Base-by-base conservation (phyloP, 2,329 filamentous ascomycete species). In the Raffaelea albimanens region DNA sequence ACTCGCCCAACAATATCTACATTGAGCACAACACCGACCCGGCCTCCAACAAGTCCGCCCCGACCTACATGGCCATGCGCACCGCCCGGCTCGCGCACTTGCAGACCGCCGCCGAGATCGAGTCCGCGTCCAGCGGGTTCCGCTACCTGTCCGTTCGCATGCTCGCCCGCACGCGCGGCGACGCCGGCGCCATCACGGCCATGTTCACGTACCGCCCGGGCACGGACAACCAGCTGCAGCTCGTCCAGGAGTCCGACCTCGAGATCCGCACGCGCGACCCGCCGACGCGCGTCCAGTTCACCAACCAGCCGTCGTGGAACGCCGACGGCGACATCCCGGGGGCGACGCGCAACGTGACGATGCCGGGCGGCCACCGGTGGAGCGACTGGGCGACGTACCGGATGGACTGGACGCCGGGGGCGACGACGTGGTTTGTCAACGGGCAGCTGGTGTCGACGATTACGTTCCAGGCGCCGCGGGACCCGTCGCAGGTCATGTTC, bases 331-430 rank as follows among this genome's bases (percentile, higher is more conserved):
- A 72, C 49, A 63, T 71, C 40, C 58, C 66, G 0, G 57, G 61
- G 13, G 67, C 71, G 0, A 71, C 68, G 2, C 56, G 64, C 20
- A 67, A 65, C 45, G 60, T 64, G 16, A 62, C 60, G 4, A 52
- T 66, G 11, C 63, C 71, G 9, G 57, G 60, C 3, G 57, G 58
- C 4, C 44, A 57, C 2, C 56, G 56, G 11, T 75, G 71, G 70
- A 65, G 64, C 50, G 63, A 72, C 22, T 76, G 72, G 70, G 67
- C 72, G 44, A 65, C 65, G 4, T 71, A 76, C 55, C 67, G 72
- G 33, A 67, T 76, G 54, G 73, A 76, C 58, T 76, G 73, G 73
- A 63, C 70, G 3, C 60, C 66, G 2, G 63, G 67, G 19, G 58
- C 65, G 22, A 71, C 62, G 43, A 69, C 63, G 42, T 77, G 73